A percentile compares a stretch with the other conserved stretches of the same genome.
Evolutionary conservation across 495 filamentous ascomycete species (phyloP).

Genomic region (Hyaloscypha hepaticicola): DNA sequence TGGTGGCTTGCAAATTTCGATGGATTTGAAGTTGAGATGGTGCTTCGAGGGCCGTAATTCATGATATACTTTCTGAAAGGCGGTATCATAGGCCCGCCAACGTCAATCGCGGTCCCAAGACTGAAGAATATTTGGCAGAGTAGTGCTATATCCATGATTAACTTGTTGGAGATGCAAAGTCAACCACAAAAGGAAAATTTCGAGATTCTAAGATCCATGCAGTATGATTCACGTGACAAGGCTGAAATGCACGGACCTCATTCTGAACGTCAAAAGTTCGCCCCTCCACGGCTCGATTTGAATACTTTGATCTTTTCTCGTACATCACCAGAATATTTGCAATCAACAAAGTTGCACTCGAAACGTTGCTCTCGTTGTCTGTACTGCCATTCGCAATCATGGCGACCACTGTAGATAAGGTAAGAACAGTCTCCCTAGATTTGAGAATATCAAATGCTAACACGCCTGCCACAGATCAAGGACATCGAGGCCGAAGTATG

Average conservation of each 20-base stretch:
- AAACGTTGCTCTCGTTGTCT: background rate
- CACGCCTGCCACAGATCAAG: constrained; percentile 72
- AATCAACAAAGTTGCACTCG: background rate
- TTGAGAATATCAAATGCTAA: constrained; percentile 9
- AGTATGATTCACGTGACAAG: background rate
- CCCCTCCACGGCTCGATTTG: background rate
- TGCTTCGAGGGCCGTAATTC: constrained; percentile 49
- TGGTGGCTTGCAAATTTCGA: background rate
- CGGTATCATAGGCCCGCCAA: constrained; percentile 40
- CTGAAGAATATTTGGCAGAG: constrained; percentile 49
- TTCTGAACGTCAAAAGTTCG: background rate
- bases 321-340: background rate
- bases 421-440: constrained; percentile 37
- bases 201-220: background rate
- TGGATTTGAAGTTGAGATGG: constrained; percentile 4
- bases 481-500: constrained; percentile 89
- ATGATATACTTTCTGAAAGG: constrained; percentile 42
- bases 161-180: background rate
- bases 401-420: constrained; percentile 97
- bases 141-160: constrained; percentile 35
- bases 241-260: background rate
- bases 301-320: no score
- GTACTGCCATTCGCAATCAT: constrained; percentile 52
- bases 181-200: background rate
- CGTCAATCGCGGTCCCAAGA: constrained; percentile 38